Base-by-base conservation (phyloP, 2,329 filamentous ascomycete genomes). In the Penicillium janthinellum region DNA sequence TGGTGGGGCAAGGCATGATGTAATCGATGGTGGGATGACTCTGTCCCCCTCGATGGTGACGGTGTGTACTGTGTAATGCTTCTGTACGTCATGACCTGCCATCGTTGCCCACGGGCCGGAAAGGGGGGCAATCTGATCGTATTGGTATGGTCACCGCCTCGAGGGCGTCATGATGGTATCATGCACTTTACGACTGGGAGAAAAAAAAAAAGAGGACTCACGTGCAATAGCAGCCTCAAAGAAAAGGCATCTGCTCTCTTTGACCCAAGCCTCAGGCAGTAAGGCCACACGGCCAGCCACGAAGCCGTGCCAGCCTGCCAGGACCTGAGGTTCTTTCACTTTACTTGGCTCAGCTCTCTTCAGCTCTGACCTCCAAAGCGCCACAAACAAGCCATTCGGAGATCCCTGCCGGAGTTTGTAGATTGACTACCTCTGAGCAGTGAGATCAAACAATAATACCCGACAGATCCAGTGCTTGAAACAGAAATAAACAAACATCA, bases 1-100 rank as follows among this genome's bases (percentile, higher is more conserved):
- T 61, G 66, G 66, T 58, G 66, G 67, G 67, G 65, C 62, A 64
- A n/a, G 44, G 48, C 38, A 66, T 69, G 67, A 69, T 67, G 67
- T 69, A 68, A 68, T 66, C 64, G 45, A 45, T 54, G 57, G 60
- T 58, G 65, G 58, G 65, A 60, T 64, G 61, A 58, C 39, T 31
- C 14, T 35, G 17, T 12, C 20, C 15, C 38, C 35, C 41, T 14
- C 20, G 3, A 37, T 14, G 31, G 31, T 20, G 14, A 25, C 28
- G 15, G 35, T 42, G 17, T 28, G 39, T 53, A 54, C 25, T 42
- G 17, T 28, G 39, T 53, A 54, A 14, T 17, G 37, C n/a, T 28
- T 17, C 35, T 8, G 56, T 54, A 54, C 11, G 50, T 11, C 11
- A 49, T 17, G 15, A 20, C 37, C 6, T 5, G 20, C 22, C 1